Percentiles rank a stretch among this genome's conserved stretches.
These are phyloP conservation scores for Floccularia luteovirens DNA, from an alignment of 768 basidiomycete species.

Conservation along the genomic window DNA sequence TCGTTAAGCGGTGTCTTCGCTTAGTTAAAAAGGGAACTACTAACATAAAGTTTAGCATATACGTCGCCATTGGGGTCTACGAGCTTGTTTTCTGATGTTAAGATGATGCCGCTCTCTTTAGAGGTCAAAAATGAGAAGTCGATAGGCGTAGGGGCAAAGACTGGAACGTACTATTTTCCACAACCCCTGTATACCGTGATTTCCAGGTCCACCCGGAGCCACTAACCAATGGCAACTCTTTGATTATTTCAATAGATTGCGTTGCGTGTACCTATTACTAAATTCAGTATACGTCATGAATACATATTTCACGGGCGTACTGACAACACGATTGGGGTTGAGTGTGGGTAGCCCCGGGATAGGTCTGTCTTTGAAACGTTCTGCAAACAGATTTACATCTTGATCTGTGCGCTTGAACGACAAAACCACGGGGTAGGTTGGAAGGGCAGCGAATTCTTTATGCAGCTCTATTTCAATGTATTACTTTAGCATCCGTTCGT, in stretches of 20 bases:
- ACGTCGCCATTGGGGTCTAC: slow-evolving; percentile 52
- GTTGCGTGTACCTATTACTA: slow-evolving; percentile 60
- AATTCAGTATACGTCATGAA: neutral
- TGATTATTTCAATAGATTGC: slow-evolving; percentile 75
- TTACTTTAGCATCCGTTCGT: neutral
- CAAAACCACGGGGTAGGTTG: slow-evolving; percentile 82
- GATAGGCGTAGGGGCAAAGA: neutral
- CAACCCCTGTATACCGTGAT: slow-evolving; percentile 56
- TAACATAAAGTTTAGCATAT: slow-evolving; percentile 59
- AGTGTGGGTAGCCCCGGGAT: slow-evolving; percentile 66
- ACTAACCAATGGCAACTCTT: slow-evolving; percentile 67
- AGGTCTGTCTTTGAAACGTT: slow-evolving; percentile 31
- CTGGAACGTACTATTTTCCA: slow-evolving; percentile 67
- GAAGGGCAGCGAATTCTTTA: slow-evolving; percentile 58
- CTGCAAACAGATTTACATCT: slow-evolving; percentile 66
- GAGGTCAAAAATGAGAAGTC: slow-evolving; percentile 2
- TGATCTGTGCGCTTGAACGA: slow-evolving; percentile 59
- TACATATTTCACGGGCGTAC: slow-evolving; percentile 15
- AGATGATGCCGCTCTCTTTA: slow-evolving; percentile 67
- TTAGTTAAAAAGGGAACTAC: slow-evolving; percentile 7
- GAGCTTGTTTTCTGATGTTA: slow-evolving; percentile 56
- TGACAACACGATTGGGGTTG: slow-evolving; percentile 62
- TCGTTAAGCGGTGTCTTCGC: neutral
- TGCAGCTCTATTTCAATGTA: slow-evolving; percentile 1
- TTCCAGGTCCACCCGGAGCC: slow-evolving; percentile 77